These are phyloP conservation scores for Pseudonitzschia multistriata DNA, from an alignment of 108 stramenopile species.

Conservation along the genomic window DNA sequence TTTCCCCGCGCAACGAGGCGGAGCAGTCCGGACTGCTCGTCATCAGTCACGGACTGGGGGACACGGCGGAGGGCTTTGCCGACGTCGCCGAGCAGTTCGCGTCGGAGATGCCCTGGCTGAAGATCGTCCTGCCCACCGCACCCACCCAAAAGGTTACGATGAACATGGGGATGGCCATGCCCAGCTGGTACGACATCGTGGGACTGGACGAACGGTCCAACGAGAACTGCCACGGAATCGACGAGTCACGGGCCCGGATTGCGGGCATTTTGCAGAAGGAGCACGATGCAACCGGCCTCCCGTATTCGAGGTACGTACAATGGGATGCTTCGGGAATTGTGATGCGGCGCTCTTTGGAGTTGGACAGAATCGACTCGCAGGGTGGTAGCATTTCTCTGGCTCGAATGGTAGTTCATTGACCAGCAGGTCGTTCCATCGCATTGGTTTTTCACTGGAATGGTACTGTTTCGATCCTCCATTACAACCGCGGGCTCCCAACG, in stretches of 20 bases:
- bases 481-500: too few relatives aligned
- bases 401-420: not conserved
- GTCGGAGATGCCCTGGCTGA: conserved; percentile 64
- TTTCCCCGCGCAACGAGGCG: conserved; percentile 68
- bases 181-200: conserved; percentile 91
- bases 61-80: conserved; percentile 69
- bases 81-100: conserved; percentile 72
- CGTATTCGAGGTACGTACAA: conserved; percentile 50
- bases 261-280: conserved; percentile 61
- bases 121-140: conserved; percentile 92
- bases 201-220: conserved; percentile 86
- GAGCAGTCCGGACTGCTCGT: conserved; percentile 75
- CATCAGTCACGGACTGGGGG: conserved; percentile 93
- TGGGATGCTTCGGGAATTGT: too few relatives aligned
- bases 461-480: not conserved
- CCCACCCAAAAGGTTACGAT: conserved; percentile 88
- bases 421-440: not conserved
- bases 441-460: not conserved
- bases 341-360: not conserved
- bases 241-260: conserved; percentile 52
- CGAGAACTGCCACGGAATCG: conserved; percentile 85
- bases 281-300: conserved; percentile 63
- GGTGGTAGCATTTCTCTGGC: not conserved
- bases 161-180: conserved; percentile 90
- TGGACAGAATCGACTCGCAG: not conserved